These are phyloP conservation scores for Apiospora kogelbergensis DNA, from an alignment of 2,329 filamentous ascomycete genomes.

Conservation along the genomic window DNA sequence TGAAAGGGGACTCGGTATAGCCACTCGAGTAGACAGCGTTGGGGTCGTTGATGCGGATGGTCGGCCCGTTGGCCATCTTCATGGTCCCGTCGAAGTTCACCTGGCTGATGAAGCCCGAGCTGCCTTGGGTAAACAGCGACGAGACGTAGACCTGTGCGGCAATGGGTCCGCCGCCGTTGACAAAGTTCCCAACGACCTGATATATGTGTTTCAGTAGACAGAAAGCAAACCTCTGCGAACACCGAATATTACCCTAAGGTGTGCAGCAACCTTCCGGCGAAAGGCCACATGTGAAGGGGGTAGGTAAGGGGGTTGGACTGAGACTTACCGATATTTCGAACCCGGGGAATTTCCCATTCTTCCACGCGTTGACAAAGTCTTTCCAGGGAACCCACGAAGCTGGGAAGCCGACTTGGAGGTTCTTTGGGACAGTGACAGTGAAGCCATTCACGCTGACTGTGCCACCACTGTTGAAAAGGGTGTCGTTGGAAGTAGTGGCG, in stretches of 20 bases:
- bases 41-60: constrained; percentile 41
- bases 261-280: neutral
- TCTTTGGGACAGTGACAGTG: constrained; percentile 19
- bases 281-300: neutral
- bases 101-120: constrained; percentile 34
- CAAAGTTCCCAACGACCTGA: constrained; percentile 38
- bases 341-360: constrained; percentile 1
- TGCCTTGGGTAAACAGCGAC: constrained; percentile 35
- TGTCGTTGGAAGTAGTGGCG: neutral
- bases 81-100: constrained; percentile 35
- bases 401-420: constrained; percentile 20
- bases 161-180: constrained; percentile 32
- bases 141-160: constrained; percentile 38
- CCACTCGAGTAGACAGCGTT: constrained; percentile 39
- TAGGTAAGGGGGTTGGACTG: neutral
- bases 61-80: constrained; percentile 36
- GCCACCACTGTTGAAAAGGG: constrained; percentile 18
- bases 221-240: neutral
- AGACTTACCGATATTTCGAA: constrained; percentile 26
- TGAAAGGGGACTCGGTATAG: constrained; percentile 35
- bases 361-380: constrained; percentile 17
- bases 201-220: neutral
- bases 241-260: too few species aligned
- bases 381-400: constrained; percentile 20
- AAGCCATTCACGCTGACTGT: constrained; percentile 18